Evolutionary conservation across 1,139 yeast species (phyloP), one percentile per base, ranked within the genome.

Genomic region (Citeromyces siamensis): DNA sequence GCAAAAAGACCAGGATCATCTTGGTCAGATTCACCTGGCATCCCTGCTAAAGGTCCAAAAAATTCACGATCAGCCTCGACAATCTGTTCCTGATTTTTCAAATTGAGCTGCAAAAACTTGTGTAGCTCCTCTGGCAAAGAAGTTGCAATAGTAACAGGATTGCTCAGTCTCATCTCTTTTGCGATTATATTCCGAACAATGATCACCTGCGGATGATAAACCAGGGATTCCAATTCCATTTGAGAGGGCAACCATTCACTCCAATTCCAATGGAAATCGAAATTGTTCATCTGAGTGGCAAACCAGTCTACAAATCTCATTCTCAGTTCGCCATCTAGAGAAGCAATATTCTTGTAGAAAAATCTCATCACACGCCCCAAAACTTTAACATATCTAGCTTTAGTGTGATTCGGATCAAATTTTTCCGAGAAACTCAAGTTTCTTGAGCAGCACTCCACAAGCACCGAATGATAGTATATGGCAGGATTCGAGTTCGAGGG

Each of bases 201-300:
- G 36, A 70, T 74, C 44, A 72, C 68, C 47, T 75, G 77, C 12
- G 96, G 96, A 52, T 84, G 90, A 48, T 70, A 71, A 28, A 56
- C 54, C 37, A 66, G 41, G 4, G 48, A 53, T 5, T 62, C 57
- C 33, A 61, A 52, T 35, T 53, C 53, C 21, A 56, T 52, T 0
- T 79, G 67, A 48, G 76, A 82, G 2, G 56, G 58, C 33, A 71
- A 75, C 98, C 98, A 93, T 56, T 88, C 98, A 45, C 75, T 78
- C 99, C 99, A 90, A 53, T 86, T 86, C 99, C 99, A 93, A 34
- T 90, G 83, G 58, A 85, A 93, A 42, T 83, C 88, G 57, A 90
- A 93, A 55, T 90, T 90, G 47, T 94, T 81, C 52, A 93, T 71
- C 58, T 93, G 98, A 40, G 84, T 80, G 3, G 94, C 71, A 67